phyloP scores from a whole-genome alignment of 202 grass and related monocot species.

The Zoysia matrella region DNA sequence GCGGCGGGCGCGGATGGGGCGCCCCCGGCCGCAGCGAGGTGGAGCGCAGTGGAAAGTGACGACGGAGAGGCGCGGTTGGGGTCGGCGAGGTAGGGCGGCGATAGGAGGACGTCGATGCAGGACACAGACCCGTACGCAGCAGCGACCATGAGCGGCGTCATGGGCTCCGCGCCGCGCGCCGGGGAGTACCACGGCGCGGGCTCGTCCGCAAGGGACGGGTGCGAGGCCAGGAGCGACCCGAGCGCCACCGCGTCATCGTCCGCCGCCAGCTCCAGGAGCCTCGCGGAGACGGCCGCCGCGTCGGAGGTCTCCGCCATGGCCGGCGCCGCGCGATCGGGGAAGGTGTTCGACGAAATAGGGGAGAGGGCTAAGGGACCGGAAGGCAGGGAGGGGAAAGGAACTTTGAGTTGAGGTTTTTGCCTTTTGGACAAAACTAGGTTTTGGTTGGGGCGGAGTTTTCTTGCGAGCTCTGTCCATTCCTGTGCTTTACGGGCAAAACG shows the following conservation, averaged over 20 bases:
- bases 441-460: conserved; percentile 24
- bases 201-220: conserved; percentile 49
- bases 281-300: conserved; percentile 3
- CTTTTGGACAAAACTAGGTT: conserved; percentile 56
- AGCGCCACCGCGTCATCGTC: conserved; percentile 54
- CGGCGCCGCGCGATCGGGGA: conserved; percentile 43
- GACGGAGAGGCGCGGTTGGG: conserved; percentile 51
- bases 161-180: conserved; percentile 49
- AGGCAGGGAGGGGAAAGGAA: conserved; percentile 16
- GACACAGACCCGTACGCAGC: conserved; percentile 61
- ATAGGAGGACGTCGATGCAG: conserved; percentile 57
- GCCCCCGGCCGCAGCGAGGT: conserved; percentile 63
- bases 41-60: conserved; percentile 60
- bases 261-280: conserved; percentile 68
- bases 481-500: conserved; percentile 16
- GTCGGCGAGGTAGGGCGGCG: conserved; percentile 49
- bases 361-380: not conserved
- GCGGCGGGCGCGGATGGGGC: conserved; percentile 31
- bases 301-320: conserved; percentile 40
- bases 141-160: conserved; percentile 80
- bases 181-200: conserved; percentile 70
- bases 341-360: conserved; percentile 53
- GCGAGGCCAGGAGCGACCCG: conserved; percentile 46
- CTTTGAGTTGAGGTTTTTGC: conserved; percentile 16
- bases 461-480: not conserved